Percentiles rank a stretch among this genome's conserved stretches.
Evolutionary conservation across 2,329 filamentous ascomycete species (phyloP).

Genomic region (Botryotinia convoluta): DNA sequence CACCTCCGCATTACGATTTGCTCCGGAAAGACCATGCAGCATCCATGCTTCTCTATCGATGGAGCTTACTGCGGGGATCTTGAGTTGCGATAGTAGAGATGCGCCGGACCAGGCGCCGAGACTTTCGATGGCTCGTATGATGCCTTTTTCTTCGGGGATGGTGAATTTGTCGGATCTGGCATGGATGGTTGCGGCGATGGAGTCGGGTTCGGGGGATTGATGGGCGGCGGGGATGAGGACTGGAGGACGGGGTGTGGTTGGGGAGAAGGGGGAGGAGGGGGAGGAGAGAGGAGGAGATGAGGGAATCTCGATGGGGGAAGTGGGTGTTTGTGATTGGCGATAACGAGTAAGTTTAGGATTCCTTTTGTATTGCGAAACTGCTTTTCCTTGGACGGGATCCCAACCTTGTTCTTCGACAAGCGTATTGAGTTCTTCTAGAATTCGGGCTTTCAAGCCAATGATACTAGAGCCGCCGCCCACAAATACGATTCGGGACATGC

Average conservation of each 20-base stretch:
- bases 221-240: slow-evolving; percentile 24
- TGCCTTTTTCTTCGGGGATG: slow-evolving; percentile 50
- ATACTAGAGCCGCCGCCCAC: slow-evolving; percentile 77
- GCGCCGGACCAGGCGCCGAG: slow-evolving; percentile 74
- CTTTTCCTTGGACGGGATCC: slow-evolving; percentile 57
- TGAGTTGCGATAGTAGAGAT: slow-evolving; percentile 66
- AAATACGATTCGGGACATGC: slow-evolving; percentile 87
- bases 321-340: background rate
- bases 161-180: slow-evolving; percentile 44
- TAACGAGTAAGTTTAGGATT: slow-evolving; percentile 5
- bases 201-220: slow-evolving; percentile 51
- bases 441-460: slow-evolving; percentile 72
- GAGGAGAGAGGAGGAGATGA: background rate
- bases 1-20: slow-evolving; percentile 57
- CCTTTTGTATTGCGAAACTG: slow-evolving; percentile 4
- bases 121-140: slow-evolving; percentile 64
- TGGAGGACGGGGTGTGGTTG: slow-evolving; percentile 1
- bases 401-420: slow-evolving; percentile 71
- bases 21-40: slow-evolving; percentile 63
- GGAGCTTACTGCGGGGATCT: slow-evolving; percentile 65
- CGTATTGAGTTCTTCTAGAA: slow-evolving; percentile 70
- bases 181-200: slow-evolving; percentile 57
- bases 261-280: background rate
- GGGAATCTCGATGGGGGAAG: background rate
- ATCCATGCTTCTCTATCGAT: slow-evolving; percentile 71